phyloP scores from a whole-genome alignment of 2,329 filamentous ascomycete genomes.

The Chrysosporium queenslandicum region DNA sequence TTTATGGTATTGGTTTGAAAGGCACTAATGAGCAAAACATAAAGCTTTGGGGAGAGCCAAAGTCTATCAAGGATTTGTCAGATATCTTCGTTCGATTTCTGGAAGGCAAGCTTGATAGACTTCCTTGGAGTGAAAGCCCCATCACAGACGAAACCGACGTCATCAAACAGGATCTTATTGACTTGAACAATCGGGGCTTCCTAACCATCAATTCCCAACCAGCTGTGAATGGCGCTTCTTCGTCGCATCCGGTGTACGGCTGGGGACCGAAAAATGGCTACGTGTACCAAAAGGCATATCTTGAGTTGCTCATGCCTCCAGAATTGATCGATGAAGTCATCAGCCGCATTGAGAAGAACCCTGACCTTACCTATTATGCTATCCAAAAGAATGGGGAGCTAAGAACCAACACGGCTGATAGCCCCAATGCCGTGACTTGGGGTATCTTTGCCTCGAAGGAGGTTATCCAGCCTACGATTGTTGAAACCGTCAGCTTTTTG shows the following conservation, averaged over 20 bases:
- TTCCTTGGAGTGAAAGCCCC: slow-evolving; percentile 90
- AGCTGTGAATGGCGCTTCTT: slow-evolving; percentile 82
- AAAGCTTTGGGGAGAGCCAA: slow-evolving; percentile 85
- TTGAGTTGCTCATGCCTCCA: slow-evolving; percentile 80
- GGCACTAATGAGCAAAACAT: slow-evolving; percentile 94
- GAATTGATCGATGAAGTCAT: slow-evolving; percentile 68
- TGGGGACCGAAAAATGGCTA: slow-evolving; percentile 95
- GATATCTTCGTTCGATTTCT: slow-evolving; percentile 79
- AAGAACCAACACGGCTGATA: slow-evolving; percentile 70
- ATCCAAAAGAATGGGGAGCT: slow-evolving; percentile 75
- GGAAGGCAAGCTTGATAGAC: slow-evolving; percentile 63
- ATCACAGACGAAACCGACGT: slow-evolving; percentile 72
- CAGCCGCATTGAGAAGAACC: slow-evolving; percentile 62
- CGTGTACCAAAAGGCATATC: slow-evolving; percentile 96
- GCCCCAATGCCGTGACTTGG: slow-evolving; percentile 98
- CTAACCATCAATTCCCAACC: slow-evolving; percentile 97
- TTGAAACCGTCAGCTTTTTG: slow-evolving; percentile 93
- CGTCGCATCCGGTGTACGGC: slow-evolving; percentile 73
- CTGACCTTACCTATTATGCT: slow-evolving; percentile 86
- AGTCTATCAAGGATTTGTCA: slow-evolving; percentile 67
- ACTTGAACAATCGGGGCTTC: slow-evolving; percentile 75
- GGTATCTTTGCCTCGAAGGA: slow-evolving; percentile 98
- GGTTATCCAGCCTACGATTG: slow-evolving; percentile 99
- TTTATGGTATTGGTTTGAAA: slow-evolving; percentile 86
- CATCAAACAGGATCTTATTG: slow-evolving; percentile 66